These are phyloP conservation scores for Actinomucor elegans DNA, from an alignment of 371 early-diverging fungal genomes.

Conservation along the genomic window DNA sequence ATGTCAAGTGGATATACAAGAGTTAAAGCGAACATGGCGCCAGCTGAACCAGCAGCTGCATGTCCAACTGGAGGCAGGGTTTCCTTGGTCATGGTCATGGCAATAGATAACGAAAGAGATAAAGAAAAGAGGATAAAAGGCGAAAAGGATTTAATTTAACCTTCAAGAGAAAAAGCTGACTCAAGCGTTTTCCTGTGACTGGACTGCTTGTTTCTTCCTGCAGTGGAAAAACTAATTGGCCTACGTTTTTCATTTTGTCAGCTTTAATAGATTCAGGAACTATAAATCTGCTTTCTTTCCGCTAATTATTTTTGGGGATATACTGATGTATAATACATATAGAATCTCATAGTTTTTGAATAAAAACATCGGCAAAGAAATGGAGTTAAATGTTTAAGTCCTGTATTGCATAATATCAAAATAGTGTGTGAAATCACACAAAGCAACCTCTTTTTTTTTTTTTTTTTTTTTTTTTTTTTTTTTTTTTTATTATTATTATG, in stretches of 20 bases:
- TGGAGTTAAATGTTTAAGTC: background rate
- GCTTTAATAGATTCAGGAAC: conserved; percentile 2
- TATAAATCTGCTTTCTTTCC: too few relatives aligned
- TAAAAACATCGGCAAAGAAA: background rate
- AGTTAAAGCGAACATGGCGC: conserved; percentile 88
- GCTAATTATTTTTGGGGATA: too few relatives aligned
- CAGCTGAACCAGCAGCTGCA: conserved; percentile 90
- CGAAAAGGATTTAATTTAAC: background rate
- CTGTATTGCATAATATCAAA: background rate
- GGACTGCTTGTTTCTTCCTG: background rate
- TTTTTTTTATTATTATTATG: too few relatives aligned
- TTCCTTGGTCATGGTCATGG: conserved; percentile 56
- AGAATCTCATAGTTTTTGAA: background rate
- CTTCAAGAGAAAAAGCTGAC: conserved; percentile 15
- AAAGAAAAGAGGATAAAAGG: conserved; percentile 14
- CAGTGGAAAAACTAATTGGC: conserved; percentile 1
- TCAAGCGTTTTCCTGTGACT: conserved; percentile 10
- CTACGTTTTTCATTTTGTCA: conserved; percentile 4
- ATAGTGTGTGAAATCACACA: conserved; percentile 2
- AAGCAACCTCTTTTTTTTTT: too few relatives aligned
- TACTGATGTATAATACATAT: background rate
- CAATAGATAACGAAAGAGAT: conserved; percentile 3
- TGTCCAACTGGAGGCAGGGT: conserved; percentile 84
- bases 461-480: too few relatives aligned
- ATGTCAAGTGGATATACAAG: conserved; percentile 95